A percentile compares a stretch with the other conserved stretches of the same genome.
Conservation (phyloP, 148 eudicot genomes). For the Rhododendron kiyosumense region DNA sequence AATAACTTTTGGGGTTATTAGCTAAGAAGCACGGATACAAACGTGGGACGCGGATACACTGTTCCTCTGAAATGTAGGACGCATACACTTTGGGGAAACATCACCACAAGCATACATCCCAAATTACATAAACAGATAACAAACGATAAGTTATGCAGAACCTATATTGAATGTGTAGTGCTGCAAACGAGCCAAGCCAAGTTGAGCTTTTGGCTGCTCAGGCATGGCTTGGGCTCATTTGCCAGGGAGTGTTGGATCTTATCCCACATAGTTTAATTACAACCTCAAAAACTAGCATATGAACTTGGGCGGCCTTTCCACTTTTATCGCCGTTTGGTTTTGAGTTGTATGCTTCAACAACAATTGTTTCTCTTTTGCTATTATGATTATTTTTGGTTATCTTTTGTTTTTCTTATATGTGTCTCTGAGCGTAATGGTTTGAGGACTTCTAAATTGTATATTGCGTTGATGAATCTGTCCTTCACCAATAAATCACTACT, state of each 20-base stretch:
- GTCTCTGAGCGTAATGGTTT: not conserved
- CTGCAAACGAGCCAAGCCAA: not conserved
- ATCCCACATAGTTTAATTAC: not conserved
- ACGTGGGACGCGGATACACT: not conserved
- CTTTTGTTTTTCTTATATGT: not conserved
- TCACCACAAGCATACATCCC: not conserved
- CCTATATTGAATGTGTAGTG: not conserved
- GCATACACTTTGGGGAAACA: not conserved
- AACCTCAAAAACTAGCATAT: not conserved
- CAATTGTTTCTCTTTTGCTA: no score
- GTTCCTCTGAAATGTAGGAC: no score
- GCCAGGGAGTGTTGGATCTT: not conserved
- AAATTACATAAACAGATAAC: not conserved
- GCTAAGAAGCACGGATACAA: not conserved
- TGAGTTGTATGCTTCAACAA: not conserved
- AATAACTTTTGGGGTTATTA: not conserved
- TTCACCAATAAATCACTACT: not conserved
- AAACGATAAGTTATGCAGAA: not conserved
- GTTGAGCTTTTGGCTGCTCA: not conserved
- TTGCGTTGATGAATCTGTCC: not conserved
- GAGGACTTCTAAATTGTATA: not conserved
- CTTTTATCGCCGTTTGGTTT: not conserved
- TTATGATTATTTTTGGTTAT: no score
- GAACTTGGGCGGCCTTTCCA: not conserved
- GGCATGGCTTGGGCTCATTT: not conserved